Evolutionary conservation across 176 grass and related monocot genomes (phyloP), one percentile per base, ranked within the genome.

Genomic region (Phoenix roebelenii): DNA sequence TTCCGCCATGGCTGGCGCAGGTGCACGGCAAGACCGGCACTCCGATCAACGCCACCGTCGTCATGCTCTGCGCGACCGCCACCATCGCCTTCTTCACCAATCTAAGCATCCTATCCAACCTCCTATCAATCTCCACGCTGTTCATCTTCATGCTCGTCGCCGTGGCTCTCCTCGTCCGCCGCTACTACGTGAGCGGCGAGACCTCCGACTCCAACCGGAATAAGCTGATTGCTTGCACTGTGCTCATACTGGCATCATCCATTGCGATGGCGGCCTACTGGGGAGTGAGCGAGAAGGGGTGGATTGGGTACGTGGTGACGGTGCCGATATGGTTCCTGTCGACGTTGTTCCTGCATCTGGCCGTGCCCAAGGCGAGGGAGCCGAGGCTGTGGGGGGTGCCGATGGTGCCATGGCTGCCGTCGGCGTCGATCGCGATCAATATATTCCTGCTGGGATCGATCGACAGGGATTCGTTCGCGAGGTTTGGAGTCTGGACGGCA

Each of bases 391-490:
- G 79, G 79, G 79, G 79, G 15, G 70, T 74, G 51, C 70, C 70
- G 16, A 20, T 74, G 50, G 78, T 81, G 18, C 78, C 72, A 1
- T 82, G 79, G 79, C 69, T 82, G 5, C 79, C 79, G 53, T 82
- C 72, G 16, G 25, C 28, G 44, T 82, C 79, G 7, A 76, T 82
- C 50, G 64, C 77, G 67, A 79, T 98, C 54, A 98, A 92, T 63
- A 44, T 98, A 12, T 98, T 98, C 76, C 71, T 98, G 57, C 78
- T 98, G 4, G 93, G 93, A 0, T 98, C 93, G 63, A 98, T 98
- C 67, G 87, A 98, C 72, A 4, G 29, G 52, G 80, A 73, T 26
- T 98, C 93, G 5, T 98, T 88, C 71, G 58, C 65, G 66, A 54
- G 87, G 55, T 98, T 98, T 72, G 84, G 81, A 18, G 22, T 85